A percentile compares a stretch with the other conserved stretches of the same genome.
phyloP scores from a whole-genome alignment of 352 stramenopile genomes.

The Phytophthora kernoviae region DNA sequence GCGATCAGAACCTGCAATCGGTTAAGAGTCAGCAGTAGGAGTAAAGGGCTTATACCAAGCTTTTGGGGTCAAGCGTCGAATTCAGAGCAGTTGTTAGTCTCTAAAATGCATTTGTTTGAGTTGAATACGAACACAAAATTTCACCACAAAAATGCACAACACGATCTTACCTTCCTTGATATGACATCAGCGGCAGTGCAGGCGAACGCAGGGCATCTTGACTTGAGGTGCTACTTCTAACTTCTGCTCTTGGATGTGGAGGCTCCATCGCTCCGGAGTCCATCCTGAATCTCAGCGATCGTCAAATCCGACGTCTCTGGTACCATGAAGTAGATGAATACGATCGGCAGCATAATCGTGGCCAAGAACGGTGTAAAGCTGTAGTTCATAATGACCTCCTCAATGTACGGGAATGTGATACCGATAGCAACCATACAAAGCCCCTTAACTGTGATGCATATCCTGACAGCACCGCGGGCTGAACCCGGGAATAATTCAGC shows the following conservation, averaged over 20 bases:
- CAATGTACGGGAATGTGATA: constrained; percentile 59
- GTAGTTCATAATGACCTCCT: constrained; percentile 49
- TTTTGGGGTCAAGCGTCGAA: neutral
- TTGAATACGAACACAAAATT: too few species aligned
- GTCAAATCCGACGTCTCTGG: constrained; percentile 71
- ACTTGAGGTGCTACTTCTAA: constrained; percentile 1
- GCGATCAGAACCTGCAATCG: constrained; percentile 20
- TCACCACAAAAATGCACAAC: too few species aligned
- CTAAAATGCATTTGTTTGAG: constrained; percentile 1
- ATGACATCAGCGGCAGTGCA: too few species aligned
- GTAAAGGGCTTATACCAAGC: constrained; percentile 7
- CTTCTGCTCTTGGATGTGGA: constrained; percentile 22
- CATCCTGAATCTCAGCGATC: constrained; percentile 62
- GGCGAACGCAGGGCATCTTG: too few species aligned
- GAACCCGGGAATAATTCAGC: constrained; percentile 64
- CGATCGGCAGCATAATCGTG: constrained; percentile 35
- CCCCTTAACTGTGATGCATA: constrained; percentile 62
- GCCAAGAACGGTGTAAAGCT: constrained; percentile 57
- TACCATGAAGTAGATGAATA: constrained; percentile 51
- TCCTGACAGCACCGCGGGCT: constrained; percentile 40
- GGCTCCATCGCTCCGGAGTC: constrained; percentile 35
- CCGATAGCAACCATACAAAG: constrained; percentile 51
- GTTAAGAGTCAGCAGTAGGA: constrained; percentile 24
- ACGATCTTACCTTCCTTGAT: too few species aligned
- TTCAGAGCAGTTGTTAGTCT: neutral